Evolutionary conservation across 331 rosid species (phyloP), one percentile per base, ranked within the genome.

Genomic region (Malus hybrid): DNA sequence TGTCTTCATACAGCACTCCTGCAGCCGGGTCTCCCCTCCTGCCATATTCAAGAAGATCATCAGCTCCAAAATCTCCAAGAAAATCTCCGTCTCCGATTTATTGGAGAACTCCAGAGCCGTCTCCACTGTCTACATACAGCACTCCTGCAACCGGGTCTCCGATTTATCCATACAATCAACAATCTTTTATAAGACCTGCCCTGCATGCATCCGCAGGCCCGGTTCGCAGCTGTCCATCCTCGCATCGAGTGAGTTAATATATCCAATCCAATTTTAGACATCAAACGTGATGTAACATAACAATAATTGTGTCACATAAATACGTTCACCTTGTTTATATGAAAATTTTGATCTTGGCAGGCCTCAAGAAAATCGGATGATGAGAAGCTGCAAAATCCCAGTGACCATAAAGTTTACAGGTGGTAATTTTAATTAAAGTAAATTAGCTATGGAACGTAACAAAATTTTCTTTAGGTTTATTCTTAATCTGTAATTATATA

Each of bases 1-100:
- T 61, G 8, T 71, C 86, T 34, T 82, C 85, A 10, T 70, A 67
- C 75, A 56, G 31, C 50, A 22, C 75, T 71, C 67, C 82, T 1
- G 67, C 70, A 34, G 55, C 73, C 22, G 48, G 31, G 3, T 83
- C 84, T 7, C 86, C 85, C 16, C 78, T 91, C 75, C 60, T 46
- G 65, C 73, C 78, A 27, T 61, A 61, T 59, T 66, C 83, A 52
- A 85, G 83, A 77, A 83, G 88, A 72, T 69, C 87, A 71, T 75
- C 81, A 65, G 8, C 67, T 16, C 80, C 89, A 74, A 79, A 79
- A 82, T 88, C 95, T 77, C 85, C 87, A 18, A 74, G 85, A 74
- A 83, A 79, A 69, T 56, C 84, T 14, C 64, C 48, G 19, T 73
- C 89, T 15, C 72, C 78, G 56, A 80, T 67, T 63, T 82, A 24